Evolutionary conservation across 2,329 filamentous ascomycete species (phyloP), one percentile per base, ranked within the genome.

Genomic region (Tetracladium maxilliforme): DNA sequence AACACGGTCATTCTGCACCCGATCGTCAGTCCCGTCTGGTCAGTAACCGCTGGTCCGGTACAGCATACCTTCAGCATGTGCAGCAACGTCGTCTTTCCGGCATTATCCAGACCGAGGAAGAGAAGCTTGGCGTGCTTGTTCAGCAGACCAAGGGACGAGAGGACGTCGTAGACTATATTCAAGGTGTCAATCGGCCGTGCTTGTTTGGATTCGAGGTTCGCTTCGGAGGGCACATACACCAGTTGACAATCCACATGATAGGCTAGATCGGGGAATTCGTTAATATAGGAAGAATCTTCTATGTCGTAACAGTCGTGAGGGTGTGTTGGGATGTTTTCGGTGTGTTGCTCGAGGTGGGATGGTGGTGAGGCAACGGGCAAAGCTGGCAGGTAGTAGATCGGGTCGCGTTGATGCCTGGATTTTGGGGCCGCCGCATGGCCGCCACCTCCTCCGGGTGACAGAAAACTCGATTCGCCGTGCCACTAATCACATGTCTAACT

Each of bases 91-190:
- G 84, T 93, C 67, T 93, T 92, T 56, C 84, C 84, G 25, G 84
- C 84, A 60, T 92, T 92, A 53, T 92, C 84, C 34, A 93, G 75
- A 41, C 84, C 84, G 36, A 93, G 72, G 61, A 93, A 92, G 30
- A 92, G 70, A 31, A 93, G 70, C 70, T 93, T 93, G 45, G 83
- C 84, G 54, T 92, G 82, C 69, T 93, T 93, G 71, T 93, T 93
- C 39, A 87, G 64, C 45, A 93, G 67, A 43, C 84, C 84, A 35
- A 93, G 68, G 37, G 73, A 81, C 44, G 84, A 80, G 45, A 93
- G 72, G 43, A 92, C 62, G 61, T 92, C 82, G 68, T 82, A 92
- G 58, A 92, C 83, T 83, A 39, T 38, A n/a, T 22, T 27, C 27
- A 26, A 29, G 28, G 29, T 23, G 30, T 19, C 32, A 35, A 33